A percentile compares a stretch with the other conserved stretches of the same genome.
These are phyloP conservation scores for Penicillium palitans DNA, from an alignment of 2,329 filamentous ascomycete genomes.

Conservation along the genomic window DNA sequence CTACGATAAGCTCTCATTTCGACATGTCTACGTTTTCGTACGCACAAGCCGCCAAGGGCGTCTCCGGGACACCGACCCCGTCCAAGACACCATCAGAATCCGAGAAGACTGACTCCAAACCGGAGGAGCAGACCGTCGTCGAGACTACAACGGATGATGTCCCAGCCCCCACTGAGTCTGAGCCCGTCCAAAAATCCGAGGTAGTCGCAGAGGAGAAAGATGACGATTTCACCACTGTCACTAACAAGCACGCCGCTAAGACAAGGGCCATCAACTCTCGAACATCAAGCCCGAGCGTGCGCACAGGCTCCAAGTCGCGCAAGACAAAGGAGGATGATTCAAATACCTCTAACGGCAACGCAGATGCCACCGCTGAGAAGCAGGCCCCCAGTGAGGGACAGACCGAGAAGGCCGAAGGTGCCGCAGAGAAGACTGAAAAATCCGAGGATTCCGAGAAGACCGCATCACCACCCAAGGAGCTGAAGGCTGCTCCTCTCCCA, in stretches of 20 bases:
- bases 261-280: constrained; percentile 40
- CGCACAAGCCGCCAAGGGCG: constrained; percentile 89
- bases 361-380: constrained; percentile 63
- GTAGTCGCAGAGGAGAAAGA: constrained; percentile 36
- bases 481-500: constrained; percentile 80
- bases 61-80: constrained; percentile 52
- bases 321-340: constrained; percentile 62
- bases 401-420: constrained; percentile 52
- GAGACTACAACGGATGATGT: constrained; percentile 33
- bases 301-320: constrained; percentile 52
- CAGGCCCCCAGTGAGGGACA: constrained; percentile 12
- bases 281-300: constrained; percentile 56
- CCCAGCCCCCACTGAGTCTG: constrained; percentile 45
- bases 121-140: constrained; percentile 31
- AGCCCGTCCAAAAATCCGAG: constrained; percentile 45
- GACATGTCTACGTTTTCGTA: constrained; percentile 75
- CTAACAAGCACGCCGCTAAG: constrained; percentile 26
- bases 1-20: constrained; percentile 46
- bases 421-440: constrained; percentile 54
- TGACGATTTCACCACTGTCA: constrained; percentile 36
- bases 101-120: constrained; percentile 31
- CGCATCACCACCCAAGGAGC: constrained; percentile 59
- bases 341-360: constrained; percentile 62
- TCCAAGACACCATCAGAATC: constrained; percentile 43
- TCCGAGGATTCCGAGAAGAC: constrained; percentile 54